These are phyloP conservation scores for Yamadazyma diddensiae DNA, from an alignment of 1,139 yeast genomes.

Conservation along the genomic window DNA sequence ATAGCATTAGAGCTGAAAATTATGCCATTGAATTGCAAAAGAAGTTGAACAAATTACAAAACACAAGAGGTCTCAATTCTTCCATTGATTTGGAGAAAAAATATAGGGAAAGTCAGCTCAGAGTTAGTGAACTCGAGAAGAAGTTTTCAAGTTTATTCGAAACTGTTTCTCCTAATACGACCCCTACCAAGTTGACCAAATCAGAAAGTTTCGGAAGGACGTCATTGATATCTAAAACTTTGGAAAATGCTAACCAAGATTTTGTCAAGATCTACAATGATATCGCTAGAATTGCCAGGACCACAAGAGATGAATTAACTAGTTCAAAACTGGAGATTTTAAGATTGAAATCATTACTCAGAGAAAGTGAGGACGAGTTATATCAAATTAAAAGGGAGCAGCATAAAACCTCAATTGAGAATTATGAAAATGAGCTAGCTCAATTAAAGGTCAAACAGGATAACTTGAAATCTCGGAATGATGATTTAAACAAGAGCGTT, in stretches of 20 bases:
- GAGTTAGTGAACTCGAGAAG: conserved; percentile 34
- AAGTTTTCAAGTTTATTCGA: conserved; percentile 28
- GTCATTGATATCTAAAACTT: conserved; percentile 26
- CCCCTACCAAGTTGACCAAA: conserved; percentile 19
- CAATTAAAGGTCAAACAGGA: conserved; percentile 51
- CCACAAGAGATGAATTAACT: conserved; percentile 50
- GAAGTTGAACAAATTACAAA: conserved; percentile 42
- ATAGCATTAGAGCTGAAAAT: conserved; percentile 43
- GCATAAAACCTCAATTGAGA: conserved; percentile 34
- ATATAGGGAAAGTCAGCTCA: conserved; percentile 34
- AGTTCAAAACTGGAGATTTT: conserved; percentile 50
- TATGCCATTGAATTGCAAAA: conserved; percentile 48
- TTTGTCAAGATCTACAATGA: conserved; percentile 55
- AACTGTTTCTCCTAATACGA: conserved; percentile 15
- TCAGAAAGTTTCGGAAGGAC: conserved; percentile 41
- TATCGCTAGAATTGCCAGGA: conserved; percentile 46
- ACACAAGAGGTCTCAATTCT: conserved; percentile 37
- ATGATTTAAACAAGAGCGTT: conserved; percentile 51
- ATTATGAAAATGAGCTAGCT: conserved; percentile 43
- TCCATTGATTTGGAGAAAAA: conserved; percentile 37
- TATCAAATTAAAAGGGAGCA: conserved; percentile 37
- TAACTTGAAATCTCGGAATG: conserved; percentile 47
- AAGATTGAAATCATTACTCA: conserved; percentile 47
- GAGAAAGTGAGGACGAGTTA: conserved; percentile 47
- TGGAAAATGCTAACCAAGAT: conserved; percentile 40